A percentile compares a stretch with the other conserved stretches of the same genome.
These are phyloP conservation scores for Pisolithus microcarpus DNA, from an alignment of 768 basidiomycete species.

Conservation along the genomic window DNA sequence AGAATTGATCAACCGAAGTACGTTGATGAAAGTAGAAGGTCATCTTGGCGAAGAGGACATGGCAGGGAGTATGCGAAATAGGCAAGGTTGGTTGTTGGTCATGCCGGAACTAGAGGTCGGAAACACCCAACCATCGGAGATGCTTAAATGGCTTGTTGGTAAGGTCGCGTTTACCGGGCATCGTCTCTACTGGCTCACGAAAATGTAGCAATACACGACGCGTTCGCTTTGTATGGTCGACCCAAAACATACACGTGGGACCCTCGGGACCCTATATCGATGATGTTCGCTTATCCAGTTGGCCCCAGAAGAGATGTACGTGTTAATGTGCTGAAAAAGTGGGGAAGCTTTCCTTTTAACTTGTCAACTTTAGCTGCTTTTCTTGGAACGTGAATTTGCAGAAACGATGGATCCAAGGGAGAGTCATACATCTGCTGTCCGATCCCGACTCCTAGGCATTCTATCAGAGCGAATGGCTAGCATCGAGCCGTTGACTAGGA, in stretches of 20 bases:
- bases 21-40: constrained; percentile 89
- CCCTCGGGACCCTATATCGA: constrained; percentile 66
- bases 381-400: constrained; percentile 79
- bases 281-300: constrained; percentile 94
- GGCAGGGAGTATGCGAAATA: constrained; percentile 53
- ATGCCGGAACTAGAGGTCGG: constrained; percentile 81
- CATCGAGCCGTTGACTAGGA: constrained; percentile 15
- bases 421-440: constrained; percentile 65
- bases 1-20: constrained; percentile 81
- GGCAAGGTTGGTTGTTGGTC: constrained; percentile 81
- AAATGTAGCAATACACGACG: constrained; percentile 67
- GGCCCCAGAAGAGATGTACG: constrained; percentile 78
- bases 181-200: constrained; percentile 4
- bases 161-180: constrained; percentile 21
- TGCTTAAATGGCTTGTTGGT: constrained; percentile 91
- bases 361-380: constrained; percentile 52
- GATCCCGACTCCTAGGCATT: constrained; percentile 55
- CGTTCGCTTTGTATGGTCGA: constrained; percentile 84
- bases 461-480: constrained; percentile 58
- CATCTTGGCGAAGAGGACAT: constrained; percentile 71
- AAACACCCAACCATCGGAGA: constrained; percentile 63
- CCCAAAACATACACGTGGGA: constrained; percentile 87
- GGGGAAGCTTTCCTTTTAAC: constrained; percentile 10
- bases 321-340: constrained; percentile 6
- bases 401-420: constrained; percentile 71